Evolutionary conservation across 2,329 filamentous ascomycete genomes (phyloP).

Genomic region (Bipolaris cookei): DNA sequence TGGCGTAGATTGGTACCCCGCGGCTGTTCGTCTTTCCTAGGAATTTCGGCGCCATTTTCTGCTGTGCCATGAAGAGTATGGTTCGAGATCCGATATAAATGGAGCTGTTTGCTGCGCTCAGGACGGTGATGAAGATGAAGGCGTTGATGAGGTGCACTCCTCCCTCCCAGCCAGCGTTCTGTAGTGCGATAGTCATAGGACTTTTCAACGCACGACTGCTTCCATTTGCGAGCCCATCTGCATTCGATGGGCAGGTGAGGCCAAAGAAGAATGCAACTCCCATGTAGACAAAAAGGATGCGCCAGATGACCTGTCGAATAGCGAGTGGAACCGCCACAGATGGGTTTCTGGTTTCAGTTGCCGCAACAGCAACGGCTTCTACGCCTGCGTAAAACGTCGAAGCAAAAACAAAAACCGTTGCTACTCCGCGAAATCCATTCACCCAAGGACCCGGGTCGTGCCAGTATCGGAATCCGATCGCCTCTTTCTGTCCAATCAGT

Average conservation of each 20-base stretch:
- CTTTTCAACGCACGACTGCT: conserved; percentile 69
- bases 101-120: conserved; percentile 66
- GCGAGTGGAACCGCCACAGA: conserved; percentile 54
- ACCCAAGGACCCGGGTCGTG: conserved; percentile 50
- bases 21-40: conserved; percentile 70
- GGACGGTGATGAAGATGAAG: conserved; percentile 66
- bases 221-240: conserved; percentile 66
- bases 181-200: conserved; percentile 56
- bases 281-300: conserved; percentile 55
- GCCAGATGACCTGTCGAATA: conserved; percentile 55
- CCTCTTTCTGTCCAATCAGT: conserved; percentile 39
- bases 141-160: conserved; percentile 80
- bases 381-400: conserved; percentile 51
- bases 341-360: conserved; percentile 52
- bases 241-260: conserved; percentile 73
- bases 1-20: conserved; percentile 65
- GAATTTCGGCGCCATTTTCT: conserved; percentile 72
- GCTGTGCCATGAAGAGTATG: conserved; percentile 76
- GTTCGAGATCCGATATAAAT: conserved; percentile 81
- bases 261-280: conserved; percentile 57
- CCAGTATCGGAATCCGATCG: conserved; percentile 49
- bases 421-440: conserved; percentile 52
- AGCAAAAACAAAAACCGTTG: conserved; percentile 53
- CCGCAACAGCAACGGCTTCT: conserved; percentile 47
- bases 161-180: conserved; percentile 74